A percentile compares a stretch with the other conserved stretches of the same genome.
phyloP scores from a whole-genome alignment of 306 rosid species.

The Quercus bicolor region DNA sequence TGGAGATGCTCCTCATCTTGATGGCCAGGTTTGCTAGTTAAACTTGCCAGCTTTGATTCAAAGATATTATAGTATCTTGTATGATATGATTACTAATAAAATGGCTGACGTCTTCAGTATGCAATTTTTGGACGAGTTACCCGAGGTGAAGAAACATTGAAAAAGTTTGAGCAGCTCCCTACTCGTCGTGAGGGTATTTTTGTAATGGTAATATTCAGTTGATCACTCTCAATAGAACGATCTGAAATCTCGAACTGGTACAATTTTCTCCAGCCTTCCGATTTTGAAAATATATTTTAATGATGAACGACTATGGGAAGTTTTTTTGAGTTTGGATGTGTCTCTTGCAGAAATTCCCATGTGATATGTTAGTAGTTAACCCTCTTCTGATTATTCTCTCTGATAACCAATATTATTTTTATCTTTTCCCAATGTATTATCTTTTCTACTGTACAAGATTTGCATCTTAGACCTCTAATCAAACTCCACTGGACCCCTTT shows the following conservation, averaged over 20 bases:
- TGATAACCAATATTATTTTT: background rate
- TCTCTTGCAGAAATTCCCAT: background rate
- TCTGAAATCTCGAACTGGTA: background rate
- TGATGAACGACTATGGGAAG: background rate
- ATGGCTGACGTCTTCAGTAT: conserved; percentile 52
- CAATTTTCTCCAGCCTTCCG: background rate
- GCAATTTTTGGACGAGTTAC: conserved; percentile 95
- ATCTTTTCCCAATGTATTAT: background rate
- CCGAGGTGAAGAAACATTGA: conserved; percentile 77
- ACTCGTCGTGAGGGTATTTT: conserved; percentile 86
- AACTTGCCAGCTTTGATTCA: conserved; percentile 11
- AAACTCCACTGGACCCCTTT: background rate
- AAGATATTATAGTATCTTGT: conserved; percentile 9
- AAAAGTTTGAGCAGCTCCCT: conserved; percentile 80
- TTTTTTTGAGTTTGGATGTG: background rate
- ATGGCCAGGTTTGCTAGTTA: conserved; percentile 52
- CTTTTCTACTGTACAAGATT: background rate
- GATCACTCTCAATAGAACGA: background rate
- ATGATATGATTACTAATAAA: conserved; percentile 24
- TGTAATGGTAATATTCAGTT: conserved; percentile 63
- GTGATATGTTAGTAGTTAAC: background rate
- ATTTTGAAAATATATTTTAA: background rate
- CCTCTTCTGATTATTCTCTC: background rate
- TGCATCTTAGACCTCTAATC: background rate
- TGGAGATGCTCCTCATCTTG: conserved; percentile 92